These are phyloP conservation scores for Aspergillus brasiliensis DNA, from an alignment of 2,329 filamentous ascomycete species.

Conservation along the genomic window DNA sequence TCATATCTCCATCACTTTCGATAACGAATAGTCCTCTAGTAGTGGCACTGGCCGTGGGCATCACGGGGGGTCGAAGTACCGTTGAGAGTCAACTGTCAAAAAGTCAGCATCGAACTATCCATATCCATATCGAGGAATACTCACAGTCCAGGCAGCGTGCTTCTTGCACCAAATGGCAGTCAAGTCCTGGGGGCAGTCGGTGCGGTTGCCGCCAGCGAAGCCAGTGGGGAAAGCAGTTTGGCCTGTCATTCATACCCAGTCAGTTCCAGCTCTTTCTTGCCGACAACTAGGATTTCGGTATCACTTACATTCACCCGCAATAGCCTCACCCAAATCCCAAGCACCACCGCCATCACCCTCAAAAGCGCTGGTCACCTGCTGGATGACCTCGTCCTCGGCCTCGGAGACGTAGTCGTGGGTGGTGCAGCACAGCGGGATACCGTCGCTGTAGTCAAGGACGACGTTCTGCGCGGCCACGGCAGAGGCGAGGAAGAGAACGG, in stretches of 20 bases:
- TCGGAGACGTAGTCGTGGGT: conserved; percentile 4
- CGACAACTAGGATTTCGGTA: no score
- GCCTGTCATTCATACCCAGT: neutral
- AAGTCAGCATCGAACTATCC: neutral
- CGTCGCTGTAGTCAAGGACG: conserved; percentile 6
- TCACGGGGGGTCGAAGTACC: neutral
- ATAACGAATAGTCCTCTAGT: neutral
- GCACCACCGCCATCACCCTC: conserved; percentile 3
- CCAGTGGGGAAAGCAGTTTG: conserved; percentile 1
- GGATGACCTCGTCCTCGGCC: neutral
- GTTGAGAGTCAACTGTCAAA: conserved; percentile 1
- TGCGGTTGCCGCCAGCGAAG: neutral
- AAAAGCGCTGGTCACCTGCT: conserved; percentile 5
- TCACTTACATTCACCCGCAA: conserved; percentile 5
- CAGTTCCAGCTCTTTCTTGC: no score
- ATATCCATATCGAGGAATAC: neutral
- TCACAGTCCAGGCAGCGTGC: conserved; percentile 4
- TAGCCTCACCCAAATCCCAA: conserved; percentile 1
- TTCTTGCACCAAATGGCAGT: conserved; percentile 3
- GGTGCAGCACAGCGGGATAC: conserved; percentile 3
- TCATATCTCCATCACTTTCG: no score
- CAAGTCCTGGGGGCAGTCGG: neutral
- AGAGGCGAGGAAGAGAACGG: conserved; percentile 1
- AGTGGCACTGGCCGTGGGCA: conserved; percentile 4
- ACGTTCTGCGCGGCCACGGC: neutral